phyloP scores from a whole-genome alignment of 306 rosid species.

The Cyclanthera cordifolia region DNA sequence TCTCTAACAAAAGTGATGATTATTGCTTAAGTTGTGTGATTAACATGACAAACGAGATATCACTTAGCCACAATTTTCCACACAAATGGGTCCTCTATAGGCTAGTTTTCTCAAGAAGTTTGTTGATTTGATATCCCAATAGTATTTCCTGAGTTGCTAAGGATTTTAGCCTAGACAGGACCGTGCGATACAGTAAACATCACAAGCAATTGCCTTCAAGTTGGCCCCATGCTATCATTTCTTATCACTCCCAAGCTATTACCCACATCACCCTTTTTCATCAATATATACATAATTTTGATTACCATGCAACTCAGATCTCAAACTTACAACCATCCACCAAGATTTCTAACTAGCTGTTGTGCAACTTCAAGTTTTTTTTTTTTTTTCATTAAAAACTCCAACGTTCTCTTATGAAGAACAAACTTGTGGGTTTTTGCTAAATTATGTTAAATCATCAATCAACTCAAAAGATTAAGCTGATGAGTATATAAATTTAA shows the following conservation, averaged over 20 bases:
- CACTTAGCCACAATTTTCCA: background rate
- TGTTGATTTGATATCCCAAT: background rate
- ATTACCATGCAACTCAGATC: background rate
- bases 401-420: background rate
- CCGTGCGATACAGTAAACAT: background rate
- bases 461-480: too few species aligned
- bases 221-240: conserved; percentile 3
- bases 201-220: conserved; percentile 1
- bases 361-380: conserved; percentile 1
- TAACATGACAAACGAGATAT: background rate
- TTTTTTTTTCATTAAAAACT: background rate
- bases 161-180: background rate
- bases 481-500: too few species aligned
- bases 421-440: background rate
- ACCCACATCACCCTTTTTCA: background rate
- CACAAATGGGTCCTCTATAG: conserved; percentile 2
- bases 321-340: background rate
- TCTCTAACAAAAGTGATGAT: conserved; percentile 2
- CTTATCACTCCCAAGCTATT: background rate
- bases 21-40: background rate
- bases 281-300: background rate
- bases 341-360: background rate
- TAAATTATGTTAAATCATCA: too few species aligned
- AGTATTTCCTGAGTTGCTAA: background rate
- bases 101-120: background rate